Percentiles rank a stretch among this genome's conserved stretches.
These are phyloP conservation scores for Wickerhamiella sergipiensis DNA, from an alignment of 805 yeast species.

Conservation along the genomic window DNA sequence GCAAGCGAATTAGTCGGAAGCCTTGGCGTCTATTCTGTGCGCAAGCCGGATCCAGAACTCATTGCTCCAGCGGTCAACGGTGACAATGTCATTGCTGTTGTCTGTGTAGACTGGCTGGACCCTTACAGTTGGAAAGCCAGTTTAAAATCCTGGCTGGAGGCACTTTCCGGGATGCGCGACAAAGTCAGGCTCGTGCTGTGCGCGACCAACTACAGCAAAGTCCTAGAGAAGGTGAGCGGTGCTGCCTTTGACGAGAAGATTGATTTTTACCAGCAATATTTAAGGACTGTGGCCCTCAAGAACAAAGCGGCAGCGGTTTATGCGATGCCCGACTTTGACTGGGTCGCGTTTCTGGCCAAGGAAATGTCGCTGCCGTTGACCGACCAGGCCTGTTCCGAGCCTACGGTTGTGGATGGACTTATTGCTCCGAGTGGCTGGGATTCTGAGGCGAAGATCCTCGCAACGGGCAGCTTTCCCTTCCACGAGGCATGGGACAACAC, in stretches of 20 bases:
- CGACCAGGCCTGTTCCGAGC: neutral
- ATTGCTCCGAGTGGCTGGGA: neutral
- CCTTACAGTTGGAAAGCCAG: neutral
- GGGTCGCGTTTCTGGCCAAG: neutral
- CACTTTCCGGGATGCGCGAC: neutral
- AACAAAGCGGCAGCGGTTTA: neutral
- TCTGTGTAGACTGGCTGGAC: constrained; percentile 3
- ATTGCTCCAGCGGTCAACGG: neutral
- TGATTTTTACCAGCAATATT: constrained; percentile 1
- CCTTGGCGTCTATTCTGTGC: neutral
- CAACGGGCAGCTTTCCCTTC: neutral
- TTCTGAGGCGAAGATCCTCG: neutral
- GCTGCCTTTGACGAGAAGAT: neutral
- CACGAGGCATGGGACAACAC: neutral
- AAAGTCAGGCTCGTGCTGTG: neutral
- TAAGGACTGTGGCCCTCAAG: neutral
- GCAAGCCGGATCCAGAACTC: neutral
- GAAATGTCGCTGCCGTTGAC: neutral
- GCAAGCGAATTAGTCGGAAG: neutral
- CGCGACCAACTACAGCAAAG: neutral
- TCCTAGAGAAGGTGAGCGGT: neutral
- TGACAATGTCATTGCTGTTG: neutral
- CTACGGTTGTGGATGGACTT: neutral
- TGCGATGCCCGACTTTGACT: neutral
- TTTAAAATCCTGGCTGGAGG: neutral